phyloP scores from a whole-genome alignment of 225 moss, liverwort and hornwort species.

The Pseudisothecium myosuroides region DNA sequence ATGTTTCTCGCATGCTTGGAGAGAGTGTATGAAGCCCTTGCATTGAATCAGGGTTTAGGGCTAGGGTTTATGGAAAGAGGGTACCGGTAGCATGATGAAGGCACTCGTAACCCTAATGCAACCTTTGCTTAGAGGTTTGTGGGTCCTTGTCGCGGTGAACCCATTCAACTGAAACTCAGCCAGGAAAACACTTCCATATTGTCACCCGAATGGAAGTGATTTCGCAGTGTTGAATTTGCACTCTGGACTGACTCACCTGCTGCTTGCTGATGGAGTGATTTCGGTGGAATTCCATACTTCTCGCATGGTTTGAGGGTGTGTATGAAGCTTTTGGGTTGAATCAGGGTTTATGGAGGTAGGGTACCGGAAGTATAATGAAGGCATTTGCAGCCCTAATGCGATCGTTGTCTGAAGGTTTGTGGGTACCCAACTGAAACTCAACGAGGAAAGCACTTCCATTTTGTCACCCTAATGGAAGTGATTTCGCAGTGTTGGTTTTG shows the following conservation, averaged over 20 bases:
- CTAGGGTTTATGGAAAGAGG: not conserved
- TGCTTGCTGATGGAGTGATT: not conserved
- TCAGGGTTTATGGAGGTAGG: not conserved
- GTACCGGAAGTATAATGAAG: not conserved
- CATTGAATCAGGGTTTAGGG: not conserved
- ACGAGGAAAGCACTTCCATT: not conserved
- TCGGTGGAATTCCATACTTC: not conserved
- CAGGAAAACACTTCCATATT: not conserved
- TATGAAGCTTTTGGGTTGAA: not conserved
- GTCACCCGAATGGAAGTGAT: not conserved
- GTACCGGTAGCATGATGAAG: not conserved
- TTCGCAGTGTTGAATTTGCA: not conserved
- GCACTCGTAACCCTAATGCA: not conserved
- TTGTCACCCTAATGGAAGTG: not conserved
- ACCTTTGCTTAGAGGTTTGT: no score
- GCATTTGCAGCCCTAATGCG: not conserved
- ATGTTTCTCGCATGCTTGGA: not conserved
- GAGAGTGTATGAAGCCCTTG: not conserved
- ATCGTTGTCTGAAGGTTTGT: not conserved
- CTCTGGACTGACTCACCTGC: not conserved
- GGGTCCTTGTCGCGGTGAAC: not conserved
- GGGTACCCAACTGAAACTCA: not conserved
- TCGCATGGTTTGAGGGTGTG: not conserved
- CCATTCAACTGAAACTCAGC: not conserved
- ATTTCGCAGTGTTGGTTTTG: not conserved